phyloP scores from a whole-genome alignment of 345 rosid species.

The Murraya koenigii region DNA sequence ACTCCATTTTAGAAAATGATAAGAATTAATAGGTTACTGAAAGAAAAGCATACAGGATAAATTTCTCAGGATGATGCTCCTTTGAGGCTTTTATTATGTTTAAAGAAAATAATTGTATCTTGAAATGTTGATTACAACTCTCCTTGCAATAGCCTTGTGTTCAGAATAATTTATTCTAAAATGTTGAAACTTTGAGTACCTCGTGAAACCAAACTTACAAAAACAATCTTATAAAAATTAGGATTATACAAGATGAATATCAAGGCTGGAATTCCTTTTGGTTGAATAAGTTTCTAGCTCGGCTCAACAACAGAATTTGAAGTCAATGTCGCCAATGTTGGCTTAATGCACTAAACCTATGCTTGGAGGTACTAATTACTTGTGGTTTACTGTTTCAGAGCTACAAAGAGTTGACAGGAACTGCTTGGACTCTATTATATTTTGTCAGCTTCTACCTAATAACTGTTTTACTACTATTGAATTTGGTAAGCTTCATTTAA shows the following conservation, averaged over 20 bases:
- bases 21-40: neutral
- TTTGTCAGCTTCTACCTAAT: slow-evolving; percentile 91
- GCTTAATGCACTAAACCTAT: neutral
- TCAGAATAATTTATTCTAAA: neutral
- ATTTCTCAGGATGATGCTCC: neutral
- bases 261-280: neutral
- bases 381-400: slow-evolving; percentile 49
- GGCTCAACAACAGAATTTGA: neutral
- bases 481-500: slow-evolving; percentile 61
- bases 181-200: neutral
- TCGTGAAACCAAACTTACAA: neutral
- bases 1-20: neutral
- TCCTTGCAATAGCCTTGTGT: neutral
- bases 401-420: slow-evolving; percentile 80
- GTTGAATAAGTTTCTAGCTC: neutral
- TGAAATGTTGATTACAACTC: neutral
- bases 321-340: neutral
- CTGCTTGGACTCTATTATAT: slow-evolving; percentile 69
- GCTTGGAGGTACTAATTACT: slow-evolving; percentile 12
- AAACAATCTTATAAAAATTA: neutral
- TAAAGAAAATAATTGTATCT: neutral
- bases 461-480: slow-evolving; percentile 75
- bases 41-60: neutral
- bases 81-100: neutral
- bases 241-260: neutral